phyloP scores from a whole-genome alignment of 2,329 filamentous ascomycete species.

The Stachybotrys chartarum region DNA sequence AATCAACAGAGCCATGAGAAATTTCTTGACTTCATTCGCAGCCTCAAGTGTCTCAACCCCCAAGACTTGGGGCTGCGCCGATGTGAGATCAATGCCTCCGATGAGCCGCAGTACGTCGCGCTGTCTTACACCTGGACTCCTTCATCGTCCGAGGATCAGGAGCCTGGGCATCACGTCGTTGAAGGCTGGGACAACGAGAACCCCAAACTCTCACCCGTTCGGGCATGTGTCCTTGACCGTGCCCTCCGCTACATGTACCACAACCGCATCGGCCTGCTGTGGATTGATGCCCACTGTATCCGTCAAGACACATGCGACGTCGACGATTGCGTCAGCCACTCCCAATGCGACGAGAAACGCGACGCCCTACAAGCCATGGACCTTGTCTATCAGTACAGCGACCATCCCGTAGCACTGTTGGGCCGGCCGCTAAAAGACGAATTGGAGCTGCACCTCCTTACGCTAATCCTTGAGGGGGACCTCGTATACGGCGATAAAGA shows the following conservation, averaged over 20 bases:
- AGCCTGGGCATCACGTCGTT: constrained; percentile 8
- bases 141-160: constrained; percentile 8
- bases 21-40: neutral
- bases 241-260: constrained; percentile 15
- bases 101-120: constrained; percentile 10
- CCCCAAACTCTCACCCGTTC: constrained; percentile 9
- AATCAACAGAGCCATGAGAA: neutral
- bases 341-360: constrained; percentile 13
- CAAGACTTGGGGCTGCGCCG: neutral
- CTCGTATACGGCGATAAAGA: constrained; percentile 8
- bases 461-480: constrained; percentile 8
- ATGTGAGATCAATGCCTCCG: neutral
- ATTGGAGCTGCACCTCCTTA: constrained; percentile 9
- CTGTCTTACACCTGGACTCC: constrained; percentile 15
- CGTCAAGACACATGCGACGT: constrained; percentile 13
- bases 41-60: constrained; percentile 1
- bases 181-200: constrained; percentile 4
- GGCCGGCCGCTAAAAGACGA: constrained; percentile 8
- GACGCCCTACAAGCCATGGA: constrained; percentile 23
- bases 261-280: constrained; percentile 11
- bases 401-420: constrained; percentile 20
- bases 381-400: constrained; percentile 20
- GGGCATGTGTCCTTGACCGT: constrained; percentile 16
- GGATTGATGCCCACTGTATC: constrained; percentile 22
- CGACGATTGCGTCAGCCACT: constrained; percentile 6